Percentiles rank a stretch among this genome's conserved stretches.
Evolutionary conservation across 1,139 yeast species (phyloP).

Genomic region (Yamadazyma jaroonii): DNA sequence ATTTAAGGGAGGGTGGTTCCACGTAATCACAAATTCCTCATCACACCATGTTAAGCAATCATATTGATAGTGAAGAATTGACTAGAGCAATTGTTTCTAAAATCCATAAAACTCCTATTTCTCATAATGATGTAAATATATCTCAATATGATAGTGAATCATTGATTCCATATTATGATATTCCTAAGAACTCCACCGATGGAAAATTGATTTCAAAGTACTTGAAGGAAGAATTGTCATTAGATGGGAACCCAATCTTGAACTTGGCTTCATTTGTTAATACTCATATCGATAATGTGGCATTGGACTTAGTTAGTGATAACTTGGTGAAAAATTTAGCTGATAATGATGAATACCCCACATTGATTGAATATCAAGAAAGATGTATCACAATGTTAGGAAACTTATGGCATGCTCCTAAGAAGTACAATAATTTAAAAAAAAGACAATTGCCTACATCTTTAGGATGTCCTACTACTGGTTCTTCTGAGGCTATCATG

Average conservation of each 20-base stretch:
- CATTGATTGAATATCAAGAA: conserved; percentile 72
- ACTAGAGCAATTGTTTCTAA: conserved; percentile 29
- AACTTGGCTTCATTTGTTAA: conserved; percentile 90
- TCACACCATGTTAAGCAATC: conserved; percentile 23
- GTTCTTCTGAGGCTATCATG: conserved; percentile 92
- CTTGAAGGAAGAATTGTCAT: conserved; percentile 67
- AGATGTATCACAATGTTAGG: conserved; percentile 81
- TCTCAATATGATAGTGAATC: conserved; percentile 32
- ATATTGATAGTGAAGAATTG: conserved; percentile 36
- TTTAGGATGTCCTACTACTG: conserved; percentile 89
- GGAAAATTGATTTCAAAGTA: conserved; percentile 56
- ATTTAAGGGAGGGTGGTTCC: too few relatives aligned
- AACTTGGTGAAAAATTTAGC: conserved; percentile 86
- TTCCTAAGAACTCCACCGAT: conserved; percentile 58
- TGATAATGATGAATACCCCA: conserved; percentile 92
- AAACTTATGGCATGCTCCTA: conserved; percentile 78
- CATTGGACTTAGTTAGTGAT: conserved; percentile 52
- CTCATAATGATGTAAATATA: conserved; percentile 28
- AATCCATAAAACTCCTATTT: conserved; percentile 22
- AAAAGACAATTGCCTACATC: conserved; percentile 40
- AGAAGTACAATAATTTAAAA: conserved; percentile 21
- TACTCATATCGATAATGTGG: conserved; percentile 55
- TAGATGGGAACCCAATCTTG: conserved; percentile 83
- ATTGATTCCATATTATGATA: conserved; percentile 46
- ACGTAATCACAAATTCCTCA: too few relatives aligned